Percentiles rank a stretch among this genome's conserved stretches.
phyloP scores from a whole-genome alignment of 352 stramenopile genomes.

The Nothophytophthora sp. region DNA sequence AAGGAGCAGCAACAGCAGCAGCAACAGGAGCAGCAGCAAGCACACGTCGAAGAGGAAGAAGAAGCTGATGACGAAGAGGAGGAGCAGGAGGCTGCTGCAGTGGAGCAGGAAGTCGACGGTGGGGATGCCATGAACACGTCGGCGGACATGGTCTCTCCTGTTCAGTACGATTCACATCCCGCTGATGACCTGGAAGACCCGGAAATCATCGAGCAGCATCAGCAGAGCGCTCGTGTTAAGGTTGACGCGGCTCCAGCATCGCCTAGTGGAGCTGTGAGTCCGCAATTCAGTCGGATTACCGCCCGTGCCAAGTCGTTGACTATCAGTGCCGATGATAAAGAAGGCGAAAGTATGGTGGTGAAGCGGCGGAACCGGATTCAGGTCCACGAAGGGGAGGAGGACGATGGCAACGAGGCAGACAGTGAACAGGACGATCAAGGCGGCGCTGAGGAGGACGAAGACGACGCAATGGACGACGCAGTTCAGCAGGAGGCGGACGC shows the following conservation, averaged over 20 bases:
- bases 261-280: too few species aligned
- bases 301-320: conserved; percentile 1
- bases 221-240: too few species aligned
- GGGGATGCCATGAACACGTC: conserved; percentile 4
- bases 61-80: conserved; percentile 14
- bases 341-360: conserved; percentile 23
- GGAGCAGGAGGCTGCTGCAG: conserved; percentile 1
- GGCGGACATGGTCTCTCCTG: background rate
- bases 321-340: conserved; percentile 4
- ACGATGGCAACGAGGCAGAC: conserved; percentile 65
- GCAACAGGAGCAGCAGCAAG: conserved; percentile 18
- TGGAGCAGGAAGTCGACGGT: too few species aligned
- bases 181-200: background rate
- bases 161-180: background rate
- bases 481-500: conserved; percentile 9
- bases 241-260: too few species aligned
- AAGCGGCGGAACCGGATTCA: conserved; percentile 47
- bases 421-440: conserved; percentile 54
- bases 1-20: conserved; percentile 3
- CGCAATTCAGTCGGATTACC: background rate
- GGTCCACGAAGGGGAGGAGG: conserved; percentile 39
- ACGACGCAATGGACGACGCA: conserved; percentile 14
- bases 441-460: conserved; percentile 27
- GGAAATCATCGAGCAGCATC: too few species aligned
- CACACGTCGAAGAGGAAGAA: background rate